These are phyloP conservation scores for Komagataella ulmi DNA, from an alignment of 805 yeast species.

Conservation along the genomic window DNA sequence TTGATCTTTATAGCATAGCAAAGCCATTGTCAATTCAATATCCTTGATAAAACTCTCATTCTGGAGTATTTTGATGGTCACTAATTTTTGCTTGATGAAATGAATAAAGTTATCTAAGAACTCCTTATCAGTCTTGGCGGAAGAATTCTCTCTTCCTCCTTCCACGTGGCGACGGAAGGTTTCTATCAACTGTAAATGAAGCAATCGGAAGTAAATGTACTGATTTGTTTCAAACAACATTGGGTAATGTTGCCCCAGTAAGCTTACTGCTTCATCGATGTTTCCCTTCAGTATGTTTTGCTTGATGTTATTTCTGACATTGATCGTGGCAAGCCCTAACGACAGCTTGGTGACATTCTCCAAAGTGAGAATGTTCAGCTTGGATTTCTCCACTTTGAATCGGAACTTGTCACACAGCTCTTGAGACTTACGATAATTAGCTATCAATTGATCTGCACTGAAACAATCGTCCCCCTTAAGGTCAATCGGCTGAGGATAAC, in stretches of 20 bases:
- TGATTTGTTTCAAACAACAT: conserved; percentile 50
- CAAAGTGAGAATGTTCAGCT: conserved; percentile 1
- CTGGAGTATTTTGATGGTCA: conserved; percentile 15
- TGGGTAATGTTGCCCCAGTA: conserved; percentile 48
- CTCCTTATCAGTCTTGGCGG: conserved; percentile 22
- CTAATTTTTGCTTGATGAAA: conserved; percentile 44
- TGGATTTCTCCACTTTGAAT: background rate
- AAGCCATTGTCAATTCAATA: conserved; percentile 73
- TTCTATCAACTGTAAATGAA: conserved; percentile 67
- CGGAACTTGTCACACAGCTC: background rate
- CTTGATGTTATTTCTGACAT: conserved; percentile 39
- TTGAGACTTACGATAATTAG: background rate
- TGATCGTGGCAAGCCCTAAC: conserved; percentile 35
- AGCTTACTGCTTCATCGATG: conserved; percentile 42
- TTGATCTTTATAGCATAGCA: conserved; percentile 38
- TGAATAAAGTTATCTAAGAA: conserved; percentile 40
- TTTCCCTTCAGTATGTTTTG: conserved; percentile 42
- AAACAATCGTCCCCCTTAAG: background rate
- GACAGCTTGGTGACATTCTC: conserved; percentile 9
- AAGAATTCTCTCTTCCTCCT: conserved; percentile 10
- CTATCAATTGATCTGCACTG: background rate
- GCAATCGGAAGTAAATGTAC: conserved; percentile 55
- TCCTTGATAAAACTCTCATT: conserved; percentile 51
- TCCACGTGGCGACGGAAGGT: conserved; percentile 49
- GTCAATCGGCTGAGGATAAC: background rate